Evolutionary conservation across 805 yeast genomes (phyloP).

Genomic region (Komagataella kurtzmanii): DNA sequence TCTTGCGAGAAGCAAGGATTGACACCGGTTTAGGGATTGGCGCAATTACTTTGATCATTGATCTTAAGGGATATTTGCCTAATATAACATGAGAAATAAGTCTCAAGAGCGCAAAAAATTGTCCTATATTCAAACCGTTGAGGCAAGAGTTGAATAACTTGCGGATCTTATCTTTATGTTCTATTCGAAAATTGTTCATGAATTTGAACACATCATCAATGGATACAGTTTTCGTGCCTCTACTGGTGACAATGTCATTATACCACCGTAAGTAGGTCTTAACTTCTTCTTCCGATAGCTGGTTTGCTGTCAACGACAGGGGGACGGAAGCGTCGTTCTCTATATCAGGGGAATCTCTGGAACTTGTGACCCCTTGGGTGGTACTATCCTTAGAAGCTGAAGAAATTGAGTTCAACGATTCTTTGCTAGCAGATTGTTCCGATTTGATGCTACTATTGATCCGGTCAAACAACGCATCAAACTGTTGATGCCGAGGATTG

Average conservation of each 20-base stretch:
- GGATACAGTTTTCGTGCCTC: constrained; percentile 51
- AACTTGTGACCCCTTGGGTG: constrained; percentile 7
- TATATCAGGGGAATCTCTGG: constrained; percentile 5
- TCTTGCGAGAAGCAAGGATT: constrained; percentile 44
- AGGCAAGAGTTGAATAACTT: constrained; percentile 38
- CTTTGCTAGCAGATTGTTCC: neutral
- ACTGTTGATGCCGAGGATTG: constrained; percentile 6
- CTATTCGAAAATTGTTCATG: constrained; percentile 61
- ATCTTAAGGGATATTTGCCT: constrained; percentile 39
- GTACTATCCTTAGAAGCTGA: neutral
- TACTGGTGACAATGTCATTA: constrained; percentile 65
- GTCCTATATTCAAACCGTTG: constrained; percentile 63
- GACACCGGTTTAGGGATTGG: constrained; percentile 73
- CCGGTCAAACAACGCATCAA: constrained; percentile 10
- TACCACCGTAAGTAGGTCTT: constrained; percentile 91
- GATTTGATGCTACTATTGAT: constrained; percentile 5
- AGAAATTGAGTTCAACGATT: neutral
- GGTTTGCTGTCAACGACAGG: constrained; percentile 48
- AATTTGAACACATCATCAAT: constrained; percentile 71
- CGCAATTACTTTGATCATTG: constrained; percentile 38
- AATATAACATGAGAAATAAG: constrained; percentile 54
- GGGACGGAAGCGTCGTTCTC: constrained; percentile 35
- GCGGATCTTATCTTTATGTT: constrained; percentile 35
- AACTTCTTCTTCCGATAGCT: constrained; percentile 65
- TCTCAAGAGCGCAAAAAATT: constrained; percentile 79